Evolutionary conservation across 208 protist species (phyloP).

Genomic region (Strigomonas oncopelti): DNA sequence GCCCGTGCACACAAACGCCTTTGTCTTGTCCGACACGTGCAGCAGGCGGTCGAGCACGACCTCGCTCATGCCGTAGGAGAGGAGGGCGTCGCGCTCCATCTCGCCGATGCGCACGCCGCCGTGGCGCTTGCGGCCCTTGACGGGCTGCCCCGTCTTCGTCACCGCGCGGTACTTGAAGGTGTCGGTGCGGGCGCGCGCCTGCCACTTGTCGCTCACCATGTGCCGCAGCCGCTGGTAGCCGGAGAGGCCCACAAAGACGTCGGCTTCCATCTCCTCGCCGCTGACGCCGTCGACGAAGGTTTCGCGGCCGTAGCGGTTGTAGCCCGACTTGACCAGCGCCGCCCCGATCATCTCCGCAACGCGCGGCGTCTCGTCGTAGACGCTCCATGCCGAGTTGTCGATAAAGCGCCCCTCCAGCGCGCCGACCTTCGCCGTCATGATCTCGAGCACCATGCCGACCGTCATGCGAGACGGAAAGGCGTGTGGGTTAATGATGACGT

Average conservation of each 20-base stretch:
- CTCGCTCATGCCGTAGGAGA: conserved; percentile 98
- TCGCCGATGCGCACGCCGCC: conserved; percentile 99
- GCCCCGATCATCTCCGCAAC: conserved; percentile 94
- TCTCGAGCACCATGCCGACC: conserved; percentile 99
- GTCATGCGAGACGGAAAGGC: conserved; percentile 99
- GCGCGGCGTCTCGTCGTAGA: conserved; percentile 52
- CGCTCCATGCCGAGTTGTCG: conserved; percentile 94
- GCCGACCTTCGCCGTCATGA: conserved; percentile 96
- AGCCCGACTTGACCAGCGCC: conserved; percentile 92
- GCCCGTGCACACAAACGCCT: conserved; percentile 75
- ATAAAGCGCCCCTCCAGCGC: conserved; percentile 93
- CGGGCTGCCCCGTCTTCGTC: conserved; percentile 96
- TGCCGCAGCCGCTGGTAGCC: conserved; percentile 99
- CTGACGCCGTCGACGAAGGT: conserved; percentile 93
- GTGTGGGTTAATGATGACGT: conserved; percentile 99
- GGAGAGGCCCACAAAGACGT: conserved; percentile 98
- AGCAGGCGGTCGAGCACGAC: conserved; percentile 98
- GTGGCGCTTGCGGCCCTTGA: conserved; percentile 96
- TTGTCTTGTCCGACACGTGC: conserved; percentile 88
- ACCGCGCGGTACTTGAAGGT: conserved; percentile 90
- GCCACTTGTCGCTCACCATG: conserved; percentile 99
- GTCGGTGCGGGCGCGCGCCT: conserved; percentile 93
- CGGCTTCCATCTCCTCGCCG: conserved; percentile 93
- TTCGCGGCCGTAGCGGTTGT: conserved; percentile 97
- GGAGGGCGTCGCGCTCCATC: conserved; percentile 99